Evolutionary conservation across 768 basidiomycete genomes (phyloP), one percentile per base, ranked within the genome.

Genomic region (Tylopilus intermedius): DNA sequence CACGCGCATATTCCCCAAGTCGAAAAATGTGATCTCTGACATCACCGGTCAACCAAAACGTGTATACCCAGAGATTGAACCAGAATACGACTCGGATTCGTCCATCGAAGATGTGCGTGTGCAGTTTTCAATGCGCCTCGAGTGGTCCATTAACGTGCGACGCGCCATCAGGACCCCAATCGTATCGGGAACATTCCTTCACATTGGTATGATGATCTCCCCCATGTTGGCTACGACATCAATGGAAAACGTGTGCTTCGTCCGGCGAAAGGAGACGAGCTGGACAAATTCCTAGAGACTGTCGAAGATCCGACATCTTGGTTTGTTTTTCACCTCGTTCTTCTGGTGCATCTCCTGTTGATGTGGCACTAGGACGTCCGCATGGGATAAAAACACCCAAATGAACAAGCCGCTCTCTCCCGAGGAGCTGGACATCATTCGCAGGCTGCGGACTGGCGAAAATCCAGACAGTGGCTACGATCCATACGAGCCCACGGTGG

Each of bases 141-240:
- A 37, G 43, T n/a, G 21, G 26, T 49, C 21, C 43, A 22, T 53
- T 57, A 22, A 53, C 46, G 15, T 43, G 54, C 59, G 57, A 51
- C 51, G 24, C 35, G 42, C 49, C 33, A 51, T 50, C 59, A 98
- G 94, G 81, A 84, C 49, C 90, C 89, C n/a, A 98, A 96, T 67
- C 90, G 94, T 54, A 83, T 96, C 60, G 96, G 96, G 49, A 80
- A 95, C 71, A 76, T 99, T 56, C 96, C 96, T 43, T 87, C 88
- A 79, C 94, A 99, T 64, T 99, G 95, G 94, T 99, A 99, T 69
- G 96, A 98, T 67, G 94, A 98, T 75, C 76, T 99, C 60, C 96
- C 96, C n/a, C 96, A 99, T 71, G 81, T 99, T 65, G 96, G 96
- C 43, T 99, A 99, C 72, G 83, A 93, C 69, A 84, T 98, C 61